These are phyloP conservation scores for Cardamine occulta DNA, from an alignment of 345 rosid genomes.

Conservation along the genomic window DNA sequence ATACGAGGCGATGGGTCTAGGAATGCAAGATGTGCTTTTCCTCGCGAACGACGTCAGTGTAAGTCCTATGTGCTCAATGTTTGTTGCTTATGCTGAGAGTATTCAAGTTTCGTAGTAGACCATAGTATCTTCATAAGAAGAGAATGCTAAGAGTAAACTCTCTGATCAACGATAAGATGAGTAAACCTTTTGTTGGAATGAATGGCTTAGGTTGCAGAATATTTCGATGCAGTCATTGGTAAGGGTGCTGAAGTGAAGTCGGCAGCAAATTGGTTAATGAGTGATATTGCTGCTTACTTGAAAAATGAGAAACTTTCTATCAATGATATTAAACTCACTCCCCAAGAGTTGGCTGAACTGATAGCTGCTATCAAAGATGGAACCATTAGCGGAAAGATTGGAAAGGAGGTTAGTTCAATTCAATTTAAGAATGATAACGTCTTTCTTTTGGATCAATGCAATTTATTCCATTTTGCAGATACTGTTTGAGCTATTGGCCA, in stretches of 20 bases:
- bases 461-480: slow-evolving; percentile 54
- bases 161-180: background rate
- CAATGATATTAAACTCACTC: slow-evolving; percentile 71
- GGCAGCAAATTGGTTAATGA: slow-evolving; percentile 91
- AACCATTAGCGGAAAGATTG: slow-evolving; percentile 95
- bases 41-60: slow-evolving; percentile 82
- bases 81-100: background rate
- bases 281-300: slow-evolving; percentile 89
- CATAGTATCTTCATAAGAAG: background rate
- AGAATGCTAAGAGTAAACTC: background rate
- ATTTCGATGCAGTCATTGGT: slow-evolving; percentile 77
- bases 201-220: slow-evolving; percentile 69
- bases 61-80: slow-evolving; percentile 42
- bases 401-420: slow-evolving; percentile 69
- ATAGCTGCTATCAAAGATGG: slow-evolving; percentile 83
- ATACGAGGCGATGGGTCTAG: slow-evolving; percentile 82
- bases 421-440: background rate
- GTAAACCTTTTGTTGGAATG: slow-evolving; percentile 31
- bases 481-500: slow-evolving; percentile 79
- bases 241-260: slow-evolving; percentile 81
- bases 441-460: background rate
- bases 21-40: slow-evolving; percentile 94
- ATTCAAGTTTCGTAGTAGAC: background rate
- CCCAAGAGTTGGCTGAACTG: slow-evolving; percentile 79
- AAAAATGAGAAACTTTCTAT: slow-evolving; percentile 81